Evolutionary conservation across 805 yeast genomes (phyloP), one percentile per base, ranked within the genome.

Genomic region (Starmerella geochares): DNA sequence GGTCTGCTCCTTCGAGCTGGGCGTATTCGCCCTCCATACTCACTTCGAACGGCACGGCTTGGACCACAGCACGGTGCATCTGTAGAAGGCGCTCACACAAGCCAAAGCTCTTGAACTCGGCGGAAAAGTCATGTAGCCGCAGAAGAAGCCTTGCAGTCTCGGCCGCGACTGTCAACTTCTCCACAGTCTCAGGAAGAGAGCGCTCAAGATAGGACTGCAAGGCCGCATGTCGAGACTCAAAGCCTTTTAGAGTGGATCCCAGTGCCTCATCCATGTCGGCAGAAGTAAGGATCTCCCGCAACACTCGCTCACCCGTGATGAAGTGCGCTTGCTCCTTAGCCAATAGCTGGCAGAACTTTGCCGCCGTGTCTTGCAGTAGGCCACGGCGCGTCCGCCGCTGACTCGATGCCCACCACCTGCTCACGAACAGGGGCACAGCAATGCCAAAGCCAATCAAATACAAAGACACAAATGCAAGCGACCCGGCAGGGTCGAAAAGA

Each of bases 321-420:
- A 78, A 68, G 33, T 64, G 66, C 28, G 67, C 64, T 54, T 65
- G 67, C 56, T 77, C 79, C 67, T 86, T 88, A 53, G 86, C 75
- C 62, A 86, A 67, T 55, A 76, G 73, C 58, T 83, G 81, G 41
- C 85, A 80, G 61, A 83, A 85, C 49, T 71, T 63, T 3, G 84
- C 76, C 4, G 98, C 95, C n/a, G 97, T 83, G 24, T 78, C 76
- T 45, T 83, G 80, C 56, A 84, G 85, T 52, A 92, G 71, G 3
- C 95, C 96, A 58, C 78, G 79, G 58, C 81, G 84, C 24, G 96
- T 92, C 61, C 78, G 79, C 2, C 82, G 70, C 63, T 82, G 83
- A 47, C 86, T 86, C 48, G 78, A 79, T 41, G 72, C 71, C 99
- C 99, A 92, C 96, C 96, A 90, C 25, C 72, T 70, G 36, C 86